Evolutionary conservation across 768 basidiomycete genomes (phyloP).

Genomic region (Arthromyces matolae): DNA sequence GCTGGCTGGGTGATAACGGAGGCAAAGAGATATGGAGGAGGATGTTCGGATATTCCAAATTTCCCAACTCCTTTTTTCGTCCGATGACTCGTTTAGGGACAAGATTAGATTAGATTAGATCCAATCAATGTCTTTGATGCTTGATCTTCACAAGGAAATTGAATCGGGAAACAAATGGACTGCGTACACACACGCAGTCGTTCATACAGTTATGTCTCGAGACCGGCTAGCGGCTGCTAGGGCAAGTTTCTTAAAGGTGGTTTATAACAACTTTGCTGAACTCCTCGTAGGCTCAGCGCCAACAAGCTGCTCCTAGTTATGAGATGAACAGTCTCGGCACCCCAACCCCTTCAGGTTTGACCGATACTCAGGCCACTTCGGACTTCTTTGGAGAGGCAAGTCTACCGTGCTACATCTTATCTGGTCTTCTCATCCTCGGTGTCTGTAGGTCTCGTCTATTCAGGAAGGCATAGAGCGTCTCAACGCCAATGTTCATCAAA

Average conservation of each 20-base stretch:
- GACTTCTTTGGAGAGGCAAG: constrained; percentile 36
- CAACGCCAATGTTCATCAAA: constrained; percentile 34
- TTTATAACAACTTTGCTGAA: neutral
- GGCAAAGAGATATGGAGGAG: constrained; percentile 5
- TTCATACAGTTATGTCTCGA: constrained; percentile 25
- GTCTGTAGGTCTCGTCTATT: constrained; percentile 35
- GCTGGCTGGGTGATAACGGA: constrained; percentile 11
- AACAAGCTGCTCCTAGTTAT: constrained; percentile 21
- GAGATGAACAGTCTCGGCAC: constrained; percentile 27
- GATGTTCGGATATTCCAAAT: constrained; percentile 14
- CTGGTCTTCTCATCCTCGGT: neutral
- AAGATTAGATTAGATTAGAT: constrained; percentile 11
- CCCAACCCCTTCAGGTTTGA: constrained; percentile 12
- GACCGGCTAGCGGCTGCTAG: constrained; percentile 38
- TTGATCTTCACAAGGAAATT: too few relatives aligned
- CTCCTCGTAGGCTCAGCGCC: constrained; percentile 28
- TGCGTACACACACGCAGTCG: constrained; percentile 2
- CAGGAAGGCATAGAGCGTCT: constrained; percentile 38
- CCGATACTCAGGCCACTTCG: constrained; percentile 17
- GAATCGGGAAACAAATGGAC: too few relatives aligned
- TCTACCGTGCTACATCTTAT: neutral
- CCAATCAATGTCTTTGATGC: too few relatives aligned
- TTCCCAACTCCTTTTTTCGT: constrained; percentile 7
- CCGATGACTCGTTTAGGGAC: constrained; percentile 21
- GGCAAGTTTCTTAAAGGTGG: constrained; percentile 18